Evolutionary conservation across 805 yeast genomes (phyloP), one percentile per base, ranked within the genome.

Genomic region (Zygosaccharomyces lentus): DNA sequence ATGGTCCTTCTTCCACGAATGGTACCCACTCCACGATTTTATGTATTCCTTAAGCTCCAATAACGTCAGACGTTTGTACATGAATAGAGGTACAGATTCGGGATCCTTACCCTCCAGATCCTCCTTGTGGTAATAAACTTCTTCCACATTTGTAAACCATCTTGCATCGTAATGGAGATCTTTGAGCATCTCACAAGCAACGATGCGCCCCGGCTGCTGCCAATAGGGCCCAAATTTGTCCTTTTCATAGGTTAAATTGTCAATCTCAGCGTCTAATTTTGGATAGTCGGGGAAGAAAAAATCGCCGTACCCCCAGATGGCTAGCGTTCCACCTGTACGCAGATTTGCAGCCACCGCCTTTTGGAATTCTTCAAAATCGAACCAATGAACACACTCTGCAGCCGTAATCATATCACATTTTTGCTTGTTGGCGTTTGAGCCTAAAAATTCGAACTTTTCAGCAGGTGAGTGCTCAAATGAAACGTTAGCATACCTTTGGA

Each of bases 351-450:
- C 65, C 6, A 78, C 73, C 51, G 78, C 79, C 9, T 64, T 55
- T 56, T 79, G 79, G 56, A 78, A 80, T 29, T 54, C 54, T 0
- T 66, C 71, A 48, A 76, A 78, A 46, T 81, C 71, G 40, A 83
- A 73, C 91, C 93, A 86, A 61, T 86, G 95, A n/a, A 77, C 75
- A 36, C 85, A 80, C 59, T 87, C 88, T 0, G 90, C 91, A 17
- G 80, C 80, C 3, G 81, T 70, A 9, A 83, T 69, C 50, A 83
- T 48, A 57, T 83, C 90, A n/a, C 41, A 38, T 38, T 38, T 38
- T 16, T 27, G 34, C 15, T 38, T 38, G 8, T 38, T 13, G 9
- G 34, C 7, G 8, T 29, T 17, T 15, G 34, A 9, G 10, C 24
- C 34, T 12, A 38, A 27, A 27, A 38, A 38, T 17, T 38, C 25